Percentiles rank a stretch among this genome's conserved stretches.
These are phyloP conservation scores for Cyclospora cayetanensis DNA, from an alignment of 169 alveolate genomes.

Conservation along the genomic window DNA sequence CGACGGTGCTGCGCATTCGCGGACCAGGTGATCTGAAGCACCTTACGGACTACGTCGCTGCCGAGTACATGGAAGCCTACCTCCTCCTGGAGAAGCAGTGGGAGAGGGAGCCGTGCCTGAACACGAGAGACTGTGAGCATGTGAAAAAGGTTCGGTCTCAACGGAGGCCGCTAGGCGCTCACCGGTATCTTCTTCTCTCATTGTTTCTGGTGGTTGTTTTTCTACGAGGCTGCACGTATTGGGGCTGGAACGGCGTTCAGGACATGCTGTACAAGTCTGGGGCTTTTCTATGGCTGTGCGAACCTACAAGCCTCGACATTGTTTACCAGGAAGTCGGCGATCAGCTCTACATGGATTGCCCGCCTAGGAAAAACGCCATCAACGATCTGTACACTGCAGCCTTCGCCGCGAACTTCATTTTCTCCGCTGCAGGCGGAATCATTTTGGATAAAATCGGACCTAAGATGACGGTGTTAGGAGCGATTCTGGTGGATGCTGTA, in stretches of 20 bases:
- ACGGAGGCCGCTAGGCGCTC: not conserved
- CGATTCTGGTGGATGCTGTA: slow-evolving; percentile 5
- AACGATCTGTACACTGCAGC: slow-evolving; percentile 63
- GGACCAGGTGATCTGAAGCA: not conserved
- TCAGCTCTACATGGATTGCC: slow-evolving; percentile 50
- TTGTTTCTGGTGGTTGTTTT: slow-evolving; percentile 51
- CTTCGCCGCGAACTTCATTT: slow-evolving; percentile 58
- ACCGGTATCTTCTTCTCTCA: slow-evolving; percentile 14
- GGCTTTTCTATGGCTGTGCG: slow-evolving; percentile 68
- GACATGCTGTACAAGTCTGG: slow-evolving; percentile 71
- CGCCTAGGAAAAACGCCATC: slow-evolving; percentile 43
- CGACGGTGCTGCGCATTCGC: not conserved
- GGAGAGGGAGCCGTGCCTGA: not conserved
- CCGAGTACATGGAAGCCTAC: not conserved
- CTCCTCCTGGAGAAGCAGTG: not conserved
- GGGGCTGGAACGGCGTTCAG: slow-evolving; percentile 76
- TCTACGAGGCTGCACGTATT: slow-evolving; percentile 67
- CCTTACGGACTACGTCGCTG: not conserved
- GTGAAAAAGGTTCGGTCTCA: not conserved
- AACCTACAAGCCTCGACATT: not conserved
- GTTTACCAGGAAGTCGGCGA: not conserved
- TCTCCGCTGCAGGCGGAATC: slow-evolving; percentile 53
- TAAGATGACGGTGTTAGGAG: slow-evolving; percentile 45
- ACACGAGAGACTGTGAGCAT: not conserved
- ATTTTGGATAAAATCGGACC: slow-evolving; percentile 67